Evolutionary conservation across 2,329 filamentous ascomycete genomes (phyloP).

Genomic region (Didymella pinodella): DNA sequence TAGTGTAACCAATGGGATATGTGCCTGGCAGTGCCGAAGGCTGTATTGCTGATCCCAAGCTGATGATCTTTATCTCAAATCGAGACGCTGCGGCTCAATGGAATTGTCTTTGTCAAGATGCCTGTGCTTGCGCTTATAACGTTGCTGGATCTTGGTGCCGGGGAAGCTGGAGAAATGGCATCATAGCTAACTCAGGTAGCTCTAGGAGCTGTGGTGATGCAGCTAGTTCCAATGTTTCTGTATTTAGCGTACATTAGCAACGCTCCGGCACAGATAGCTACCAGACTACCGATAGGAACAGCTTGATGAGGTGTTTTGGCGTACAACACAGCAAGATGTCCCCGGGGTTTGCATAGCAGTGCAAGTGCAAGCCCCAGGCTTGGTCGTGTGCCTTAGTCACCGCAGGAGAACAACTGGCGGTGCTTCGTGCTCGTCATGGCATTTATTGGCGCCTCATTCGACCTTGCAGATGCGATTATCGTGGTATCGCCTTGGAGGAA

Average conservation of each 20-base stretch:
- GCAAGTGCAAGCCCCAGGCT: neutral
- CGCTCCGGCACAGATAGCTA: neutral
- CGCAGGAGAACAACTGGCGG: constrained; percentile 1
- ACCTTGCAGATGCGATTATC: constrained; percentile 19
- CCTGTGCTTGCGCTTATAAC: neutral
- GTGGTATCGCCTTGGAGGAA: constrained; percentile 14
- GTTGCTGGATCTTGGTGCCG: neutral
- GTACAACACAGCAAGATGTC: constrained; percentile 6
- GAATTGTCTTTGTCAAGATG: constrained; percentile 4
- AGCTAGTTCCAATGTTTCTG: constrained; percentile 10
- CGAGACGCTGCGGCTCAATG: neutral
- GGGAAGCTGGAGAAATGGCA: constrained; percentile 10
- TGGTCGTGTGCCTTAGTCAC: constrained; percentile 4
- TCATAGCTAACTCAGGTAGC: constrained; percentile 7
- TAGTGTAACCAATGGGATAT: constrained; percentile 14
- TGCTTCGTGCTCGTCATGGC: constrained; percentile 3
- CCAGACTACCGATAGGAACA: constrained; percentile 6
- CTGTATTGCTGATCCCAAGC: constrained; percentile 6
- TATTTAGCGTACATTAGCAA: constrained; percentile 8
- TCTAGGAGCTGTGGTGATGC: constrained; percentile 3
- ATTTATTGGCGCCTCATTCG: constrained; percentile 5
- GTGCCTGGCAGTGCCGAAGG: constrained; percentile 12
- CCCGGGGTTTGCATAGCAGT: neutral
- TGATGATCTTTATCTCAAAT: constrained; percentile 4
- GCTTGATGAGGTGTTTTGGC: constrained; percentile 14